Evolutionary conservation across 352 stramenopile species (phyloP), one percentile per base, ranked within the genome.

Genomic region (Phytophthora pluvialis): DNA sequence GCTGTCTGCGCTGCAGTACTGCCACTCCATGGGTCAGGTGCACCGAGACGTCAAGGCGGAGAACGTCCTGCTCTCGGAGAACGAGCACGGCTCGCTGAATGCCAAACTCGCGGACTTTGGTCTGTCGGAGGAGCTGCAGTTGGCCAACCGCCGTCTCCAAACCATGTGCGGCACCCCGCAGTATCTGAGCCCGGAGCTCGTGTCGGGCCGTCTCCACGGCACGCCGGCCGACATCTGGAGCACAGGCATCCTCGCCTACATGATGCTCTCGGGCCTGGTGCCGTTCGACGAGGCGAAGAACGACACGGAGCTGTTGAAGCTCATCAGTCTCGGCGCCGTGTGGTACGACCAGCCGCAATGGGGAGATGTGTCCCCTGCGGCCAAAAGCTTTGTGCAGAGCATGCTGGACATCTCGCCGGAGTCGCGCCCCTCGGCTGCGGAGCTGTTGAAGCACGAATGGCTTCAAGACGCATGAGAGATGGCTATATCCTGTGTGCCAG

Each of bases 151-250:
- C 7, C 83, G 80, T 44, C 86, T 98, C 13, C 89, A 90, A 26
- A 95, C 95, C 26, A 85, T 98, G 64, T 99, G 97, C 72, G 97
- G 97, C 43, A 99, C 97, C 33, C 96, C 96, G 5, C 95, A 97
- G 45, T 99, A 99, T 77, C 80, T 99, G 33, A 97, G 95, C n/a
- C 94, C 97, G 1, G 97, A 99, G 78, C 97, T 99, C 72, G 79
- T 99, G 9, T 89, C 93, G 45, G 89, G 94, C 0, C 80, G 89
- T 10, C 73, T 85, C 10, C 98, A 99, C 64, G 93, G 90, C 59
- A 93, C 87, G 29, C 91, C 97, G 50, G 86, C 92, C 0, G 95
- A 99, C 74, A 96, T 98, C 67, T 99, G 95, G 95, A 95, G 79
- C 70, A 73, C 98, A 6, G 97, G 97, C 21, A 97, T 99, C 48